Evolutionary conservation across 352 stramenopile genomes (phyloP), one percentile per base, ranked within the genome.

Genomic region (Globisporangium barbulae): DNA sequence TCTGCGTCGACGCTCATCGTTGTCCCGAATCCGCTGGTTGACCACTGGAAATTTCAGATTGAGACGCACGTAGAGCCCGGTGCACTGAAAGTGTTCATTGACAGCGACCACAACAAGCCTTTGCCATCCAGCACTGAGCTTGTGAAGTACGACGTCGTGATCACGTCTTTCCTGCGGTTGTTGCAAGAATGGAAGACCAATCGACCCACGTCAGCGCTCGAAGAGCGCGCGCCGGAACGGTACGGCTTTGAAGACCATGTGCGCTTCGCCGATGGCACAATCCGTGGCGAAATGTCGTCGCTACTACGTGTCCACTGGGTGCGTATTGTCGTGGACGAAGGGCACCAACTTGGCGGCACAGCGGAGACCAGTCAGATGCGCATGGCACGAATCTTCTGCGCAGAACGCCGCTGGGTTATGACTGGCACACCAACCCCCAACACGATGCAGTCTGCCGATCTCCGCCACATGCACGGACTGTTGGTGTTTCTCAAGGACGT

Each of bases 401-500:
- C 89, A 1, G 79, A 97, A 57, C 85, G 90, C 59, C 77, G 93
- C 17, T 99, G 96, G 96, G 88, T 97, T n/a, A 98, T 99, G 96
- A 99, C 95, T 3, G 97, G 97, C 52, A 99, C 97, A 19, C 97
- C 97, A 17, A 98, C 96, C 12, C 89, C 91, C 41, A 96, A 97
- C 61, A 89, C 82, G 0, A 77, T 94, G 19, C 79, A 96, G 61
- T 90, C 75, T n/a, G 70, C 76, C 1, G 94, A 94, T 39, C 71
- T 98, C 7, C 79, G 76, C 1, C 94, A 97, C 61, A 83, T 99
- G 65, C 90, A 97, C 59, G 88, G 86, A 25, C 69, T 99, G 1
- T 50, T 98, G 0, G 79, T 91, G 2, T 98, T 98, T 64, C 57
- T 99, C 6, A 77, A 90, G 21, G 93, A 98, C 62, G 53, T 78